Evolutionary conservation across 345 rosid species (phyloP).

Genomic region (Heritiera littoralis): DNA sequence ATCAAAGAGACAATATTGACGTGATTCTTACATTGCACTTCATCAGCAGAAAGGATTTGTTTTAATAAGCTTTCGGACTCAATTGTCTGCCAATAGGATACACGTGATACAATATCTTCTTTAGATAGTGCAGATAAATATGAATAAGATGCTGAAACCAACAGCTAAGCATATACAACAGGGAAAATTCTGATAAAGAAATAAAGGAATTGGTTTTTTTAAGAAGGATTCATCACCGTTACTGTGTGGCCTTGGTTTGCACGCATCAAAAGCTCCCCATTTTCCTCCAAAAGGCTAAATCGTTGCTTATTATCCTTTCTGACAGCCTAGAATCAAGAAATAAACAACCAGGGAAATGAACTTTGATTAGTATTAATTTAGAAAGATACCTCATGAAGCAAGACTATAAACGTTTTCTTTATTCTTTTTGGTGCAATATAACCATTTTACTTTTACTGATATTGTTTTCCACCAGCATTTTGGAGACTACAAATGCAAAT

Average conservation of each 20-base stretch:
- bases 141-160: background rate
- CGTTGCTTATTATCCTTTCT: slow-evolving; percentile 86
- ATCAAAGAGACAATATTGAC: background rate
- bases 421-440: background rate
- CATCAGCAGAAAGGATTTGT: slow-evolving; percentile 73
- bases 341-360: background rate
- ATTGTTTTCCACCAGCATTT: too few species aligned
- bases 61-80: slow-evolving; percentile 74
- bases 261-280: slow-evolving; percentile 73
- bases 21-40: slow-evolving; percentile 42
- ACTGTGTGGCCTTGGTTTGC: slow-evolving; percentile 97
- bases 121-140: background rate
- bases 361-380: background rate
- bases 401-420: background rate
- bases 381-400: background rate
- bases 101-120: background rate
- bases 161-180: background rate
- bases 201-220: background rate
- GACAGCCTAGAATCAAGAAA: slow-evolving; percentile 51
- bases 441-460: background rate
- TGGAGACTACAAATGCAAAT: too few species aligned
- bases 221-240: slow-evolving; percentile 37
- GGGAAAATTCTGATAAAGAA: background rate
- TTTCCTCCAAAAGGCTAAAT: slow-evolving; percentile 72
- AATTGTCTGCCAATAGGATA: slow-evolving; percentile 51